Percentiles rank a stretch among this genome's conserved stretches.
These are phyloP conservation scores for Backusella circina DNA, from an alignment of 192 early-diverging fungal genomes.

Conservation along the genomic window DNA sequence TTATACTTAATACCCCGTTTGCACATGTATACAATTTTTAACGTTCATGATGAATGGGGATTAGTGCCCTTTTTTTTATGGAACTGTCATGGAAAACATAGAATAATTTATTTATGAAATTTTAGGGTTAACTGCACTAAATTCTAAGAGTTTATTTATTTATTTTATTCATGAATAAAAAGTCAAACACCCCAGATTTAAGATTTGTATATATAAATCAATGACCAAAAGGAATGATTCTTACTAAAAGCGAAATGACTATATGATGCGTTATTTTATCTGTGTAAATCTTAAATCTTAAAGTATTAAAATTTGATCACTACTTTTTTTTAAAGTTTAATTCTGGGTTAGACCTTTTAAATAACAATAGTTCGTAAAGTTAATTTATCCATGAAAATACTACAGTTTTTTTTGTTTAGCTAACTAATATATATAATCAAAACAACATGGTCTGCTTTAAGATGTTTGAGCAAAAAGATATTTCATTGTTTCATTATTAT, in stretches of 20 bases:
- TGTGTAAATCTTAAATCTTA: not conserved
- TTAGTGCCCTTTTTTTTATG: not conserved
- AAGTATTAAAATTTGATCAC: too few species aligned
- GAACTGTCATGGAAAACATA: not conserved
- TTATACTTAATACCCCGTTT: not conserved
- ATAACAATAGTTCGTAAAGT: not conserved
- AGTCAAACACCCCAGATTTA: not conserved
- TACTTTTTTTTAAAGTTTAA: not conserved
- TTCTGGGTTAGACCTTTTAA: not conserved
- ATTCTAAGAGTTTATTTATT: not conserved
- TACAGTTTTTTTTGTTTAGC: not conserved
- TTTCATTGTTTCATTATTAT: not conserved
- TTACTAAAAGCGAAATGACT: not conserved
- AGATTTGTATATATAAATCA: not conserved
- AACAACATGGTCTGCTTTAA: too few species aligned
- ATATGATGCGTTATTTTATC: not conserved
- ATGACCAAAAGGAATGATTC: not conserved
- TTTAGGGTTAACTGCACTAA: not conserved
- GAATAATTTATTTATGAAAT: not conserved
- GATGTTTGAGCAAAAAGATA: not conserved
- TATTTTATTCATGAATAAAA: not conserved
- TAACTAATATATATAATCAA: not conserved
- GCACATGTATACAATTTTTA: not conserved
- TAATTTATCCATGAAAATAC: not conserved
- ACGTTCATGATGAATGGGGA: not conserved